These are phyloP conservation scores for Raffaelea deltoideospora DNA, from an alignment of 2,329 filamentous ascomycete species.

Conservation along the genomic window DNA sequence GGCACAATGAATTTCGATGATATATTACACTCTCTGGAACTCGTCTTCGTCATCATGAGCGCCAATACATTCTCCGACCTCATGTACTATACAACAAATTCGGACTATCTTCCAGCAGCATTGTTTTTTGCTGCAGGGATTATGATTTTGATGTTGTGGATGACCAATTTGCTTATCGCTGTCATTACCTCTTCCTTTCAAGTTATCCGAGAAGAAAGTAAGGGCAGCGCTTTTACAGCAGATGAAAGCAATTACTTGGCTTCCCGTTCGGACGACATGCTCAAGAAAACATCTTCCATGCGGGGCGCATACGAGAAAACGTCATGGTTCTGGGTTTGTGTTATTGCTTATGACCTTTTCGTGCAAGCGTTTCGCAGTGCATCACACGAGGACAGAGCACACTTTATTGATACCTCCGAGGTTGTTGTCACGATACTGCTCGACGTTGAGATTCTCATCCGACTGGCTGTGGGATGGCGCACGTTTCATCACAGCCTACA, in stretches of 20 bases:
- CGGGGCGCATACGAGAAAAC: slow-evolving; percentile 65
- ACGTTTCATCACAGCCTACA: slow-evolving; percentile 57
- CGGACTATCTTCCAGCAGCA: slow-evolving; percentile 75
- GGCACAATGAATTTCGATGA: slow-evolving; percentile 91
- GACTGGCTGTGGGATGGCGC: slow-evolving; percentile 67
- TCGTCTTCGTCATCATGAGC: slow-evolving; percentile 97
- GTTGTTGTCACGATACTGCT: slow-evolving; percentile 63
- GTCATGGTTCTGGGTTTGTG: slow-evolving; percentile 57
- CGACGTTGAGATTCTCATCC: slow-evolving; percentile 66
- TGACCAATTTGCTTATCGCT: slow-evolving; percentile 86
- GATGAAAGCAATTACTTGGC: slow-evolving; percentile 37
- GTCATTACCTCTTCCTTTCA: slow-evolving; percentile 98
- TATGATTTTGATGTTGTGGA: slow-evolving; percentile 89
- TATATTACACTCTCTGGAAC: slow-evolving; percentile 76
- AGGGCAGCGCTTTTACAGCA: slow-evolving; percentile 79
- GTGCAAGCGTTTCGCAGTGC: slow-evolving; percentile 65
- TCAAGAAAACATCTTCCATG: slow-evolving; percentile 27
- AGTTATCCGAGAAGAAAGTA: slow-evolving; percentile 92
- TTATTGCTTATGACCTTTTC: slow-evolving; percentile 71
- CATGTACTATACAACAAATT: slow-evolving; percentile 85
- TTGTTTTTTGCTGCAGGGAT: slow-evolving; percentile 63
- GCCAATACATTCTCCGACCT: slow-evolving; percentile 93
- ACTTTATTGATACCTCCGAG: slow-evolving; percentile 59
- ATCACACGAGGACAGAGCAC: slow-evolving; percentile 48
- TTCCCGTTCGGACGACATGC: slow-evolving; percentile 20